Percentiles rank a stretch among this genome's conserved stretches.
Conservation (phyloP, 371 early-diverging fungal species). For the Mortierella sp. region DNA sequence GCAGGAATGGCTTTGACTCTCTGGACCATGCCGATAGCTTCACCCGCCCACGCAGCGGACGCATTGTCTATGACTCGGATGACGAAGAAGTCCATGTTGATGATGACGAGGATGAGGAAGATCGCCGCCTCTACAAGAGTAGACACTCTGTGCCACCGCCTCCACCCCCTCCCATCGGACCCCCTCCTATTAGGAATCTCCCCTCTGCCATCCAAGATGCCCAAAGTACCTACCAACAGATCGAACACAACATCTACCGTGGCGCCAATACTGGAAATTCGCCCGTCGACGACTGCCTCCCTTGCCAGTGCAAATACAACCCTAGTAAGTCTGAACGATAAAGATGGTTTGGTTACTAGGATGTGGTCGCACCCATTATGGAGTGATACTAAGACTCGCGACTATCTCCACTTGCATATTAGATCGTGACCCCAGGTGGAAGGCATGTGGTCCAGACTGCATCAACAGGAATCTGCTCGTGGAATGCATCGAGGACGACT, state of each 20-base stretch:
- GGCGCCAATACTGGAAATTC: conserved; percentile 80
- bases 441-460: conserved; percentile 94
- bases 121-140: conserved; percentile 10
- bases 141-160: conserved; percentile 41
- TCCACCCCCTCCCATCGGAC: conserved; percentile 56
- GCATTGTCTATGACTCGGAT: conserved; percentile 29
- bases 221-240: conserved; percentile 70
- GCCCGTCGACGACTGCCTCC: conserved; percentile 80
- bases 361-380: background rate
- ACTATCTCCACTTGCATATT: background rate
- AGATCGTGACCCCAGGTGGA: conserved; percentile 57
- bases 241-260: conserved; percentile 75
- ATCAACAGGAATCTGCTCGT: conserved; percentile 94
- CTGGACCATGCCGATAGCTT: background rate
- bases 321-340: conserved; percentile 61
- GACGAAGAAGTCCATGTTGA: conserved; percentile 50
- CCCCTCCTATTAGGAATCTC: conserved; percentile 47
- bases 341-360: background rate
- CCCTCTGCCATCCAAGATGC: conserved; percentile 60
- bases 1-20: conserved; percentile 1
- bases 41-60: conserved; percentile 15
- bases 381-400: background rate
- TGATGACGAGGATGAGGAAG: conserved; percentile 33
- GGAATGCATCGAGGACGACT: conserved; percentile 92
- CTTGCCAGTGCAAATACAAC: conserved; percentile 86